Evolutionary conservation across 805 yeast species (phyloP).

Genomic region (Clavispora asparagi): DNA sequence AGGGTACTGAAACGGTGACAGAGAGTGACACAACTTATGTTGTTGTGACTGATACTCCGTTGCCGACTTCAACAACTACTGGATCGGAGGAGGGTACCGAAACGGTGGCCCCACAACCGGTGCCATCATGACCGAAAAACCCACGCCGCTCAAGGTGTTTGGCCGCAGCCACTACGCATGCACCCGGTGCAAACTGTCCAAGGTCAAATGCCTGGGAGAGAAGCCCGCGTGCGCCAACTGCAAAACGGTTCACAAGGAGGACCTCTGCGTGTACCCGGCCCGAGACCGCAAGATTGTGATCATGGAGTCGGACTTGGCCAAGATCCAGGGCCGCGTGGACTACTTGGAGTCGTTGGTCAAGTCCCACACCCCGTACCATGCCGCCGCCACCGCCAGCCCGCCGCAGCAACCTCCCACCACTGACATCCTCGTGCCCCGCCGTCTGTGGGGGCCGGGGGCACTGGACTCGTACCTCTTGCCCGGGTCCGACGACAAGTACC

Average conservation of each 20-base stretch:
- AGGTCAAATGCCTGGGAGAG: slow-evolving; percentile 39
- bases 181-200: slow-evolving; percentile 35
- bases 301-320: slow-evolving; percentile 37
- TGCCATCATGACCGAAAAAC: slow-evolving; percentile 7
- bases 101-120: too few relatives aligned
- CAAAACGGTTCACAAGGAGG: slow-evolving; percentile 25
- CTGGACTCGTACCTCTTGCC: slow-evolving; percentile 22
- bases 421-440: slow-evolving; percentile 4
- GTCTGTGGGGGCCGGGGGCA: slow-evolving; percentile 2
- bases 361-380: slow-evolving; percentile 7
- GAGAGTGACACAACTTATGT: too few relatives aligned
- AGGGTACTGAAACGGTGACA: too few relatives aligned
- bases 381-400: background rate
- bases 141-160: slow-evolving; percentile 34
- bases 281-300: slow-evolving; percentile 38
- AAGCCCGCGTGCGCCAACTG: slow-evolving; percentile 39
- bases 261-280: slow-evolving; percentile 31
- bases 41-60: too few relatives aligned
- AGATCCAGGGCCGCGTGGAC: slow-evolving; percentile 27
- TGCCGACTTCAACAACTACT: too few relatives aligned
- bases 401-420: slow-evolving; percentile 1
- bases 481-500: slow-evolving; percentile 22
- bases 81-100: too few relatives aligned
- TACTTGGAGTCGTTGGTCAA: slow-evolving; percentile 21
- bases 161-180: slow-evolving; percentile 42